Evolutionary conservation across 1,284 basidiomycete species (phyloP), one percentile per base, ranked within the genome.

Genomic region (Vanrija pseudolonga): DNA sequence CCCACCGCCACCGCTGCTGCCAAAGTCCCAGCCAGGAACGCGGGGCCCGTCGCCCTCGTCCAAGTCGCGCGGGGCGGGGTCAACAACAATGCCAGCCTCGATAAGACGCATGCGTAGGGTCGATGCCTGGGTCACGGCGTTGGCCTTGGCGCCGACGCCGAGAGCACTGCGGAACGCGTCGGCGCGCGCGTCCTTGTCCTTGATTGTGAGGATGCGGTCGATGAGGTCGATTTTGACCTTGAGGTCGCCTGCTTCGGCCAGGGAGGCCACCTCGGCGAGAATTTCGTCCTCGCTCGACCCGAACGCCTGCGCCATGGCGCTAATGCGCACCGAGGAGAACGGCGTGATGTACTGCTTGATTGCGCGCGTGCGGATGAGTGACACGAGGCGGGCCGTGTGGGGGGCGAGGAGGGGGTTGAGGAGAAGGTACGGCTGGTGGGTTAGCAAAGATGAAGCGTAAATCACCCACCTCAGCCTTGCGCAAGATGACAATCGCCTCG

Each of bases 271-370:
- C 24, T 62, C 51, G 11, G 20, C 43, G 6, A 71, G 32, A 61
- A 73, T 67, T 2, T 45, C 51, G 0, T 47, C 53, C 28, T 61
- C 51, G 14, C 20, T n/a, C 17, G 64, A 45, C 15, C 59, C 62
- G 39, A 73, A 71, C 4, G 70, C 65, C n/a, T 48, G 22, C 0
- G 64, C 66, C 73, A 74, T 74, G 5, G 57, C 59, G 3, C 51
- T 51, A 37, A 74, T 55, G 24, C 63, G 55, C 22, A 74, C 64
- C 0, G 63, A 54, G 0, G 68, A 63, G 58, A 71, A 74, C 0
- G 73, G 73, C 26, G 58, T 45, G 38, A 71, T 61, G 56, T 73
- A 74, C 59, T 73, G 73, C n/a, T 68, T 55, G 45, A 73, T 59
- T 8, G 66, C 60, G 24, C 64, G 56, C 6, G 59, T 66, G 47